Percentiles rank a stretch among this genome's conserved stretches.
phyloP scores from a whole-genome alignment of 192 early-diverging fungal species.

The Gigaspora rosea region DNA sequence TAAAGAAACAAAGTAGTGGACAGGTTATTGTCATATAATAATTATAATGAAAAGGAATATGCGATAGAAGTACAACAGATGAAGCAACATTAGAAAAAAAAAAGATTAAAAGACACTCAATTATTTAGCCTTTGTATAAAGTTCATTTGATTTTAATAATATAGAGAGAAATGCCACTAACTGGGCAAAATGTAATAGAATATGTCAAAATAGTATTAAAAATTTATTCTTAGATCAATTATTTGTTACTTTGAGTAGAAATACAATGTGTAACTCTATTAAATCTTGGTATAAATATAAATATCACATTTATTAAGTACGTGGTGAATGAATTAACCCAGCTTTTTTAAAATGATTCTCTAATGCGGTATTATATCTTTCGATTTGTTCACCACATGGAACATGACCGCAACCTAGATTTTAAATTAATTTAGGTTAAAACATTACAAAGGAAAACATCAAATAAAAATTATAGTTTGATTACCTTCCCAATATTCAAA shows the following conservation, averaged over 20 bases:
- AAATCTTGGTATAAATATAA: not conserved
- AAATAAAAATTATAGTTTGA: not conserved
- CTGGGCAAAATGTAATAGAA: too few relatives aligned
- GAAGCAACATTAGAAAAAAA: too few relatives aligned
- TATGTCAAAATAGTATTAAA: too few relatives aligned
- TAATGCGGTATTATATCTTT: conserved; percentile 38
- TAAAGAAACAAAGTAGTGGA: not conserved
- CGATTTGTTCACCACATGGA: conserved; percentile 36
- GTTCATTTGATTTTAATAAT: too few relatives aligned
- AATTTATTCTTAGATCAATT: too few relatives aligned
- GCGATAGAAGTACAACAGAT: not conserved
- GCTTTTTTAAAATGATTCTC: conserved; percentile 37
- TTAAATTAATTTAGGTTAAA: not conserved
- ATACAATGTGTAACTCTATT: too few relatives aligned
- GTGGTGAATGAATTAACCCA: not conserved
- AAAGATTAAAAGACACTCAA: too few relatives aligned
- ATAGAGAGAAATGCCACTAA: too few relatives aligned
- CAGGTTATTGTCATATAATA: not conserved
- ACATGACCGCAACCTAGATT: conserved; percentile 38
- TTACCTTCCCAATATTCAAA: conserved; percentile 41
- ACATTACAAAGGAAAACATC: not conserved
- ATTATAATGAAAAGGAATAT: not conserved
- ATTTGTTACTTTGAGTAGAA: too few relatives aligned
- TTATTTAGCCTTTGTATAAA: too few relatives aligned
- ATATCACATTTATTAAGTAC: not conserved